phyloP scores from a whole-genome alignment of 129 eudicot genomes.

The Tanacetum coccineum region DNA sequence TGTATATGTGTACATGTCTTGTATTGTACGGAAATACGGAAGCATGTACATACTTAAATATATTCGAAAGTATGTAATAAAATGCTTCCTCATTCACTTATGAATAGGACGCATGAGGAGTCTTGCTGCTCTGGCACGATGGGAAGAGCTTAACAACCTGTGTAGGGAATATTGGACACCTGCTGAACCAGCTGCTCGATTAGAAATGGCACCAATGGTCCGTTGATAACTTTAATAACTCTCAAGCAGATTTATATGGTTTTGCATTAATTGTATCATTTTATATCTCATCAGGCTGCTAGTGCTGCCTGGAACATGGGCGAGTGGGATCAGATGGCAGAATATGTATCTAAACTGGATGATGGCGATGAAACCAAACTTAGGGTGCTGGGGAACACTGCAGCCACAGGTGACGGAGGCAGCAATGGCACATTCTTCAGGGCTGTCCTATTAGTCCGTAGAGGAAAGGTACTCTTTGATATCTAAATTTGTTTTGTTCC shows the following conservation, averaged over 20 bases:
- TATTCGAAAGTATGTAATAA: not conserved
- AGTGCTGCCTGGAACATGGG: constrained; percentile 99
- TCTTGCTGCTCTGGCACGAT: constrained; percentile 97
- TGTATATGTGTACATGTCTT: constrained; percentile 8
- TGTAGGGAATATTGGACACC: constrained; percentile 96
- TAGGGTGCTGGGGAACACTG: constrained; percentile 80
- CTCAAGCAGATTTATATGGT: constrained; percentile 5
- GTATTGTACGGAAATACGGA: not conserved
- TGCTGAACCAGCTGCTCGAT: constrained; percentile 95
- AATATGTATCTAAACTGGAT: constrained; percentile 83
- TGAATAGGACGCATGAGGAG: constrained; percentile 89
- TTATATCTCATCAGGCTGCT: constrained; percentile 67
- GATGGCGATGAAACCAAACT: constrained; percentile 95
- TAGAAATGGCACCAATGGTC: constrained; percentile 99
- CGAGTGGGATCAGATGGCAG: constrained; percentile 99
- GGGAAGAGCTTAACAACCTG: constrained; percentile 95
- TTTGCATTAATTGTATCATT: constrained; percentile 13
- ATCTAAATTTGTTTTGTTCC: constrained; percentile 16
- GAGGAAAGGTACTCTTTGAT: constrained; percentile 61
- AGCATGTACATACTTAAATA: not conserved
- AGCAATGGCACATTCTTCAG: constrained; percentile 91
- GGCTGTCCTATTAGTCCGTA: constrained; percentile 86
- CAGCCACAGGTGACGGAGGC: constrained; percentile 90
- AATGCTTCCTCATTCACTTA: constrained; percentile 11
- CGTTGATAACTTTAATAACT: constrained; percentile 18